Base-by-base conservation (phyloP, 768 basidiomycete species). In the Glaciozyma antarctica region DNA sequence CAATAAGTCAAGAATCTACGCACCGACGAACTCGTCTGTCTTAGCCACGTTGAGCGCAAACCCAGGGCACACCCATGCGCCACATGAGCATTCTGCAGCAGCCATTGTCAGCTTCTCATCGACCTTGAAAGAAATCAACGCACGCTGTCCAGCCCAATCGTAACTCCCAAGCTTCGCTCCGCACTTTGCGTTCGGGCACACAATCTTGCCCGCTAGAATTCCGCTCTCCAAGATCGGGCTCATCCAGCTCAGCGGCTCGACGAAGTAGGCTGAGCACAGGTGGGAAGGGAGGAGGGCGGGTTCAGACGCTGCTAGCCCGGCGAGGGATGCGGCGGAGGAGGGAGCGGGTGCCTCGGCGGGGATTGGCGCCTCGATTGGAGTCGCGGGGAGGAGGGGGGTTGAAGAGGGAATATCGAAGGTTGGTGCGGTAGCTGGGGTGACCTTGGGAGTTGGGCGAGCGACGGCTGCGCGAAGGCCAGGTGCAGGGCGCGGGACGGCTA, bases 241-340 rank as follows among this genome's bases (percentile, higher is more conserved):
- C 94, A 99, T 99, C 95, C 94, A 99, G 81, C 88, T 71, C 73
- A 95, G 90, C 43, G 92, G 91, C 75, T 98, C 94, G 53, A 97
- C 84, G 74, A 97, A 98, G 76, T 99, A 99, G 12, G 92, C 93
- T 1, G 92, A 94, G 77, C 95, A 98, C 12, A 57, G 44, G 24
- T 63, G 61, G 12, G 72, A 71, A 12, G 70, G 66, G 12, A 74
- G 68, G 52, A 74, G 65, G 4, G 73, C 72, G 10, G 60, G 22
- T 2, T 63, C 41, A 48, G 49, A 19, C 45, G 41, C 5, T n/a
- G 26, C 5, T 45, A n/a, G 41, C 21, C 53, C 22, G 55, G 21
- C 6, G 26, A 52, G 51, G 30, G 51, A 28, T 13, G 34, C 55
- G 55, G 28, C n/a, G 62, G 38, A 4, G 26, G 34, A 6, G 24